Conservation (phyloP, 371 early-diverging fungal species). For the Mortierella sp. region DNA sequence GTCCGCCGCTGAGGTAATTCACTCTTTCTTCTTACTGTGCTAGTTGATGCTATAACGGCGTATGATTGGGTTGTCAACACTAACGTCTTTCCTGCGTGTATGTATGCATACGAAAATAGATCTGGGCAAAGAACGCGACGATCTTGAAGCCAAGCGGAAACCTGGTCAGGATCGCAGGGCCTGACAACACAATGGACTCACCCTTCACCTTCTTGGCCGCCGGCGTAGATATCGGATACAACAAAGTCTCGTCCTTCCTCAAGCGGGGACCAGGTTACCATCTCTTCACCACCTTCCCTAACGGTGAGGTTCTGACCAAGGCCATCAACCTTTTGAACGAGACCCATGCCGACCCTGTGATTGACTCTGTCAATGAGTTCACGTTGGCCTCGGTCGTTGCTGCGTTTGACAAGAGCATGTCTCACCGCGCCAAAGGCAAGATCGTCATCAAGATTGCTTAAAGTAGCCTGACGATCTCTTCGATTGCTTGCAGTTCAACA, state of each 20-base stretch:
- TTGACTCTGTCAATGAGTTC: slow-evolving; percentile 47
- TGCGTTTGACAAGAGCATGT: slow-evolving; percentile 37
- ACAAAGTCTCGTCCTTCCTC: slow-evolving; percentile 27
- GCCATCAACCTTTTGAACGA: slow-evolving; percentile 27
- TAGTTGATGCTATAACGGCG: not conserved
- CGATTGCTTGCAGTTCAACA: not conserved
- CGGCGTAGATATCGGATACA: slow-evolving; percentile 16
- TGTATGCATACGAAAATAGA: slow-evolving; percentile 10
- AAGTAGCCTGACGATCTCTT: not conserved
- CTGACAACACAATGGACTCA: slow-evolving; percentile 14
- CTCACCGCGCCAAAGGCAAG: slow-evolving; percentile 41
- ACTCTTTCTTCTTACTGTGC: not conserved
- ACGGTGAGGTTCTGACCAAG: slow-evolving; percentile 29
- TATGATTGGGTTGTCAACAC: not conserved
- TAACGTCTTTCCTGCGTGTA: not conserved
- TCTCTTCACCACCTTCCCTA: slow-evolving; percentile 29
- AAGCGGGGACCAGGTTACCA: slow-evolving; percentile 34
- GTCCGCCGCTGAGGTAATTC: slow-evolving; percentile 36
- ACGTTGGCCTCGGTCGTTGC: slow-evolving; percentile 24
- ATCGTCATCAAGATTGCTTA: slow-evolving; percentile 41
- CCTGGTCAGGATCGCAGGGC: slow-evolving; percentile 32
- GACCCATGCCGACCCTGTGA: slow-evolving; percentile 25
- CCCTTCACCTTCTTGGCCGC: slow-evolving; percentile 10
- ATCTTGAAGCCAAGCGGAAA: slow-evolving; percentile 36
- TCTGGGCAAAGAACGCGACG: slow-evolving; percentile 36